Evolutionary conservation across 768 basidiomycete species (phyloP), one percentile per base, ranked within the genome.

Genomic region (Russula brevipes): DNA sequence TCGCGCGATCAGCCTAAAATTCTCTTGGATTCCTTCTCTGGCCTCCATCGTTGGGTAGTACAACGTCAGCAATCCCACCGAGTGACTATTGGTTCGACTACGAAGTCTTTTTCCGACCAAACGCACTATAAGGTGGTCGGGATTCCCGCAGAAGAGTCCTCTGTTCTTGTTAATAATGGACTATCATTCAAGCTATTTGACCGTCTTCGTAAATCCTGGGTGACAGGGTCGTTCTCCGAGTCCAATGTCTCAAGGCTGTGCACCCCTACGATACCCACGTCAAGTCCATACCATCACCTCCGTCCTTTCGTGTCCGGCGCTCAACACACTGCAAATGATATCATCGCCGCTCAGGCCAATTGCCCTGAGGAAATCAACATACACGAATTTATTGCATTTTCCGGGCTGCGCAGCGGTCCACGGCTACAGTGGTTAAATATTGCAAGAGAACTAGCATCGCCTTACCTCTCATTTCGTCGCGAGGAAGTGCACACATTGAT

Each of bases 371-470:
- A 76, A 4, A 70, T 84, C 31, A 74, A 66, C 11, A 63, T 81
- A 1, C 80, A 84, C 35, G 82, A 84, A 61, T 79, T 73, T 35
- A 71, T 77, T 11, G 73, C 78, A 0, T 84, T 82, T 50, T 77
- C 76, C n/a, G 71, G 73, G 53, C 61, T 84, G 35, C 78, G 83
- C 8, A 75, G 77, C 46, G 82, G 82, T 0, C 61, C 72, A 1
- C 69, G 63, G 76, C 84, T 47, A 24, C 24, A 24, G 24, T 24
- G 24, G 24, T 24, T 24, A 24, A 24, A 24, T 24, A 24, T 24
- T 24, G 63, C 75, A 14, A 74, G 77, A 17, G 81, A 81, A 62
- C 63, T 84, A 16, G 72, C 74, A 3, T 72, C 73, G 9, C 72
- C 74, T 30, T 66, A 68, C 0, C 63, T 85, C 54, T 75, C 73